Evolutionary conservation across 192 early-diverging fungal species (phyloP).

Genomic region (Gamsiella multidivaricata): DNA sequence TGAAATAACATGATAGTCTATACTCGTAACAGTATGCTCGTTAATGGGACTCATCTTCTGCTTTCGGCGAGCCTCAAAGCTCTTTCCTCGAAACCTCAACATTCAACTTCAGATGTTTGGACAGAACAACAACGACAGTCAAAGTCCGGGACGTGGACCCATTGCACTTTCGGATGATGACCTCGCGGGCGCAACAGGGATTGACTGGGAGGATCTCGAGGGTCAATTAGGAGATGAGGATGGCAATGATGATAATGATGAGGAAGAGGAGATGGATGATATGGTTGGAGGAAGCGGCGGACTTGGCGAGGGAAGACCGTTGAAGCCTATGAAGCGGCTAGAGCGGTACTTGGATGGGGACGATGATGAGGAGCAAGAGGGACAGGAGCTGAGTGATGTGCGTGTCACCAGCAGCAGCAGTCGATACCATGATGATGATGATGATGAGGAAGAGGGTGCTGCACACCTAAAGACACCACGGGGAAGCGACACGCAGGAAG

Average conservation of each 20-base stretch:
- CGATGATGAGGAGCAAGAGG: slow-evolving; percentile 14
- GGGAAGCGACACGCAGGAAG: background rate
- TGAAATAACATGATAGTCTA: slow-evolving; percentile 30
- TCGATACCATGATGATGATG: slow-evolving; percentile 15
- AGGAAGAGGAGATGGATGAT: slow-evolving; percentile 19
- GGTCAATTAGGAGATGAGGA: slow-evolving; percentile 11
- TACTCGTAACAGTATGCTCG: slow-evolving; percentile 24
- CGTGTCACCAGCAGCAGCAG: too few relatives aligned
- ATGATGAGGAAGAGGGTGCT: slow-evolving; percentile 4
- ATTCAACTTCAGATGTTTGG: slow-evolving; percentile 42
- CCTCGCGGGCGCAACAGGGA: slow-evolving; percentile 27
- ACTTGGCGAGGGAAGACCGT: too few relatives aligned
- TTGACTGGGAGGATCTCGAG: slow-evolving; percentile 50
- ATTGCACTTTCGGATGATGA: slow-evolving; percentile 51
- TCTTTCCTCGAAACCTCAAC: slow-evolving; percentile 36
- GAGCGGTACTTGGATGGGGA: slow-evolving; percentile 25
- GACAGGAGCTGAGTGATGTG: slow-evolving; percentile 1
- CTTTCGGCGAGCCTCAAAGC: slow-evolving; percentile 35
- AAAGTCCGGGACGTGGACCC: slow-evolving; percentile 18
- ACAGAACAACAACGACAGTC: slow-evolving; percentile 6
- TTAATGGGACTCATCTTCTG: slow-evolving; percentile 35
- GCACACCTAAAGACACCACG: background rate
- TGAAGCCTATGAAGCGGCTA: slow-evolving; percentile 8
- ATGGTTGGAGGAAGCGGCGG: too few relatives aligned
- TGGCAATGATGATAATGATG: slow-evolving; percentile 2